These are phyloP conservation scores for Talaromyces amestolkiae DNA, from an alignment of 2,329 filamentous ascomycete species.

Conservation along the genomic window DNA sequence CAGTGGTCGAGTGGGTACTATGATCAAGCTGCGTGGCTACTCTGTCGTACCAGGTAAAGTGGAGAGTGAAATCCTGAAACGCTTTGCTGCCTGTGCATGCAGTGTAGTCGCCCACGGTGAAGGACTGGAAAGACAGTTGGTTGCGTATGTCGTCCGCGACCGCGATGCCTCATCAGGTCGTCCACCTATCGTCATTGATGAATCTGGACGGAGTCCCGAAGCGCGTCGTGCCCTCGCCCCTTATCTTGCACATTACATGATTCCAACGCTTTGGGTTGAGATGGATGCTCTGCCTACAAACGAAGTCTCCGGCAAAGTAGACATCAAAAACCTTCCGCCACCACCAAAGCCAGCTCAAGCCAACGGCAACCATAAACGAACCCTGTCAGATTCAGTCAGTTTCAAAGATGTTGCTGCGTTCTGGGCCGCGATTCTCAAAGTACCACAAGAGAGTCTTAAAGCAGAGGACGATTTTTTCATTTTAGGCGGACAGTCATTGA, in stretches of 20 bases:
- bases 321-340: conserved; percentile 68
- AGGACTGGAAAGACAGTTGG: conserved; percentile 69
- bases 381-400: conserved; percentile 61
- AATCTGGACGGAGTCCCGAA: conserved; percentile 67
- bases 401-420: conserved; percentile 66
- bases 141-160: conserved; percentile 73
- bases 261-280: conserved; percentile 74
- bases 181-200: conserved; percentile 63
- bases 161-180: conserved; percentile 54
- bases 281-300: conserved; percentile 70
- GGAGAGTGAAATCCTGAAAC: conserved; percentile 67
- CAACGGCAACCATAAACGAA: conserved; percentile 45
- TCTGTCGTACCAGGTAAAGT: conserved; percentile 75
- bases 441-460: conserved; percentile 62
- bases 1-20: conserved; percentile 70
- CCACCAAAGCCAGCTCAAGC: conserved; percentile 54
- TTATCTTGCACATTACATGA: conserved; percentile 78
- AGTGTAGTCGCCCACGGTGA: conserved; percentile 73
- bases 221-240: conserved; percentile 64
- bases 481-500: conserved; percentile 73
- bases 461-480: conserved; percentile 76
- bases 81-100: conserved; percentile 69
- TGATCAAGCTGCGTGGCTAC: conserved; percentile 79
- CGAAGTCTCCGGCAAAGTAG: conserved; percentile 74
- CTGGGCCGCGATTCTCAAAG: conserved; percentile 69